These are phyloP conservation scores for Globisporangium okanoganense DNA, from an alignment of 352 stramenopile genomes.

Conservation along the genomic window DNA sequence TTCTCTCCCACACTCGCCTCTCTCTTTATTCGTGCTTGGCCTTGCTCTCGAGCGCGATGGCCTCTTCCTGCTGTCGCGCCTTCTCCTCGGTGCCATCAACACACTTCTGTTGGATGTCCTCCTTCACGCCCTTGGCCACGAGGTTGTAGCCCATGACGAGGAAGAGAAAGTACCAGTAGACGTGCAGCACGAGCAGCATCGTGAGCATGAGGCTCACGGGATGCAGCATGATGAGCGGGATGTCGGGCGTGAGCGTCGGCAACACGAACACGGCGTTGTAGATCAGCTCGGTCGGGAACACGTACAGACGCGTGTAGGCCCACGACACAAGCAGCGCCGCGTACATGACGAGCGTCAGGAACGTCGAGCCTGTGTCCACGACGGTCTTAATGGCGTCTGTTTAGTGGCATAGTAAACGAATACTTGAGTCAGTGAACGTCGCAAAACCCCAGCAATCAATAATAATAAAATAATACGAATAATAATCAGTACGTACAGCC, in stretches of 20 bases:
- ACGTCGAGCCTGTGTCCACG: constrained; percentile 46
- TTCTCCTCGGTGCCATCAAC: constrained; percentile 8
- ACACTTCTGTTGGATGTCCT: constrained; percentile 42
- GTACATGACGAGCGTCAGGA: constrained; percentile 32
- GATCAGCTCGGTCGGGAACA: constrained; percentile 35
- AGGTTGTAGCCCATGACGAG: constrained; percentile 46
- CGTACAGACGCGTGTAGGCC: constrained; percentile 34
- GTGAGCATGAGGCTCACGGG: constrained; percentile 33
- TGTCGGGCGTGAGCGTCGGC: constrained; percentile 22
- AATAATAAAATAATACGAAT: no score
- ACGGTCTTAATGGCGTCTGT: constrained; percentile 66
- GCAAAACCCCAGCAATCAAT: neutral
- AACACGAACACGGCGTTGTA: constrained; percentile 27
- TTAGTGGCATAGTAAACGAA: neutral
- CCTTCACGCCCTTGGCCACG: constrained; percentile 31
- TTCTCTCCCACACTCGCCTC: neutral
- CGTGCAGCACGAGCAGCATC: constrained; percentile 36
- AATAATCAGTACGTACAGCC: constrained; percentile 29
- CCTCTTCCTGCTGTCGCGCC: neutral
- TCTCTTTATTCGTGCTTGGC: constrained; percentile 12
- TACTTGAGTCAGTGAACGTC: neutral
- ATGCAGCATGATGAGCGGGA: constrained; percentile 29
- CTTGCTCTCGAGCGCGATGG: constrained; percentile 4
- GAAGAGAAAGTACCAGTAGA: constrained; percentile 44
- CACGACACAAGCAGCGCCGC: constrained; percentile 30